phyloP scores from a whole-genome alignment of 768 basidiomycete species.

The Phanerochaete sordida region DNA sequence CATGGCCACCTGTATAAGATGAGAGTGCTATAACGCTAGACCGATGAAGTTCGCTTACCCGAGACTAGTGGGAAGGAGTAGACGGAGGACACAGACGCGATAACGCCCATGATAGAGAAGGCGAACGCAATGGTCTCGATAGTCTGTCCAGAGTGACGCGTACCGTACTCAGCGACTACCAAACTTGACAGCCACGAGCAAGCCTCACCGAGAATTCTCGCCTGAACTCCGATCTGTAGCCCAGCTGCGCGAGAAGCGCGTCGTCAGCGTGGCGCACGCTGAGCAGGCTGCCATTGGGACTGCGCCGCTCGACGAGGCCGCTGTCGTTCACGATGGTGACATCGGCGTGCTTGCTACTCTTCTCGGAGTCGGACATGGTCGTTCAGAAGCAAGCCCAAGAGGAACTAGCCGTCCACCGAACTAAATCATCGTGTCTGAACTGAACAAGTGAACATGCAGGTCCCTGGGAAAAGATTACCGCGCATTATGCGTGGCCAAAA shows the following conservation, averaged over 20 bases:
- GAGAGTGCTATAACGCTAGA: not conserved
- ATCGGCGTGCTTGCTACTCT: not conserved
- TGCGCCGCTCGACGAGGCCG: constrained; percentile 1
- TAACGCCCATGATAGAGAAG: constrained; percentile 70
- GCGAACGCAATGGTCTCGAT: constrained; percentile 64
- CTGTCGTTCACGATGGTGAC: not conserved
- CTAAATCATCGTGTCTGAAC: no score
- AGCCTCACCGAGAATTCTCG: constrained; percentile 75
- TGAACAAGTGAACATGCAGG: not conserved
- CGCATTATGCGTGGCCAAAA: not conserved
- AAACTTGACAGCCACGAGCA: no score
- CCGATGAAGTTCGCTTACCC: constrained; percentile 33
- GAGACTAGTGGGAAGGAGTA: constrained; percentile 59
- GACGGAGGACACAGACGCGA: constrained; percentile 67
- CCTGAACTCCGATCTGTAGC: constrained; percentile 70
- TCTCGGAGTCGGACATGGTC: constrained; percentile 8
- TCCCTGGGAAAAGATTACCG: not conserved
- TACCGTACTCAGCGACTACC: constrained; percentile 19
- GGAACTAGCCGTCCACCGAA: not conserved
- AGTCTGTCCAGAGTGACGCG: no score
- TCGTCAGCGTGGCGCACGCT: constrained; percentile 47
- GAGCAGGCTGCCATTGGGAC: constrained; percentile 12
- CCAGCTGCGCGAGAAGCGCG: constrained; percentile 56
- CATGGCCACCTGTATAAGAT: constrained; percentile 56
- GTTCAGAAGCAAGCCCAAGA: not conserved